These are phyloP conservation scores for Aspergillus sp. DNA, from an alignment of 2,329 filamentous ascomycete species.

Conservation along the genomic window DNA sequence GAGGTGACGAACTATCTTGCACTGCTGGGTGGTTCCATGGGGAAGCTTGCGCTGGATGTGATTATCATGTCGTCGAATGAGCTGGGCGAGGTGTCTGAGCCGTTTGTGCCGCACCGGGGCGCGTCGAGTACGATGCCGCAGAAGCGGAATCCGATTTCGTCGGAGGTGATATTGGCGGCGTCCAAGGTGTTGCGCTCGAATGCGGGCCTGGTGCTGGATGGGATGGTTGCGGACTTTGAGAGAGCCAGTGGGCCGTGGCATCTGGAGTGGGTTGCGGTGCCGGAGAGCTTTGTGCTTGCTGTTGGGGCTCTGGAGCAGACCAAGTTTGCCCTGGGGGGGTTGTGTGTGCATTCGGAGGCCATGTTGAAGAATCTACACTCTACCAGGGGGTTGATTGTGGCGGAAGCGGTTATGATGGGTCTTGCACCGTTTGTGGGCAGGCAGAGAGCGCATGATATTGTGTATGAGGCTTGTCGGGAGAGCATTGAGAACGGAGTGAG, in stretches of 20 bases:
- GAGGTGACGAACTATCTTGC: slow-evolving; percentile 57
- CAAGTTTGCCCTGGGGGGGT: slow-evolving; percentile 53
- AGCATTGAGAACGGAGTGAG: slow-evolving; percentile 48
- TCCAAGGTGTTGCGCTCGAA: slow-evolving; percentile 56
- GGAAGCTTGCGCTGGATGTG: slow-evolving; percentile 57
- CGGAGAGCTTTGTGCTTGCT: slow-evolving; percentile 54
- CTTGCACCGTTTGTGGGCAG: slow-evolving; percentile 55
- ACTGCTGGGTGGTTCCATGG: slow-evolving; percentile 53
- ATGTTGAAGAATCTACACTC: slow-evolving; percentile 55
- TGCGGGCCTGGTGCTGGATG: slow-evolving; percentile 54
- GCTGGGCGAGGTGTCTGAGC: slow-evolving; percentile 55
- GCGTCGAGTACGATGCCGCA: slow-evolving; percentile 60
- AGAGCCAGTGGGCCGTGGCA: slow-evolving; percentile 60
- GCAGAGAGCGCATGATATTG: slow-evolving; percentile 56
- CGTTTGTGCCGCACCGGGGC: slow-evolving; percentile 56
- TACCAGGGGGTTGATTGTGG: slow-evolving; percentile 56
- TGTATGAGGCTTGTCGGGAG: slow-evolving; percentile 56
- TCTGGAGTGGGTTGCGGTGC: slow-evolving; percentile 58
- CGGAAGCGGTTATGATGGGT: slow-evolving; percentile 62
- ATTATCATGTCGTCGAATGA: slow-evolving; percentile 61
- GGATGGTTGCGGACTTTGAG: slow-evolving; percentile 60
- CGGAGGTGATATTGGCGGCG: slow-evolving; percentile 56
- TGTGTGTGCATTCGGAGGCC: slow-evolving; percentile 51
- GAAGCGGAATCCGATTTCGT: slow-evolving; percentile 60
- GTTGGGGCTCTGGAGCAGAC: slow-evolving; percentile 56